Evolutionary conservation across 163 green algal genomes (phyloP), one percentile per base, ranked within the genome.

Genomic region (Scenedesmus sp.): DNA sequence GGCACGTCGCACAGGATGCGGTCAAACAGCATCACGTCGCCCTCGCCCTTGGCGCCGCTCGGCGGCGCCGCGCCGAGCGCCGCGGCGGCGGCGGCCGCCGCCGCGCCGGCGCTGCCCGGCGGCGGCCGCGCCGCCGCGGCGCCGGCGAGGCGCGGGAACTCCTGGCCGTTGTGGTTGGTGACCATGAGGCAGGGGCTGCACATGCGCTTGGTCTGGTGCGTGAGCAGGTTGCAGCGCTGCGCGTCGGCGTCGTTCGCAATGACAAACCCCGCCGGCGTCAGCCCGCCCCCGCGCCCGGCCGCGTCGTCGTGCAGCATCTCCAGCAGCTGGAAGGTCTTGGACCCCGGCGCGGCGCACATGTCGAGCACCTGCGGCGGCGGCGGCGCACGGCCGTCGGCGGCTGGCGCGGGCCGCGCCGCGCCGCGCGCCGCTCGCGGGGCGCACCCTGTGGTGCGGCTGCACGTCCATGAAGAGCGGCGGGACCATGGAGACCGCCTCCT

Each of bases 401-500:
- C 6, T 6, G 39, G 39, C 39, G 39, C 39, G 39, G 39, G 39
- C 39, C 39, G 39, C 14, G 20, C 15, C 22, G 7, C 34, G 22
- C 57, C 20, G 57, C 22, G 24, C 53, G 22, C 20, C 54, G 2
- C 54, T 18, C 3, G 24, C 33, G 39, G 24, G 42, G 26, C 89
- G 26, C 77, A 97, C 94, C 70, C 77, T 84, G 90, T 99, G 95
- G 31, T 96, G 75, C 1, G 96, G 93, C 79, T 96, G 87, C 53
- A 99, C 95, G 70, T 98, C 96, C 77, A 99, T 88, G 63, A 99
- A 94, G 28, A 99, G 86, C 0, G 97, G 95, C 10, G 96, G 96
- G 54, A 98, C 90, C 96, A 99, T 98, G 70, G 91, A 97, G 65
- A 98, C 96, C 9, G 94, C 94, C 85, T 99, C 96, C 89, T 99